These are phyloP conservation scores for Dothidotthia symphoricarpi DNA, from an alignment of 2,329 filamentous ascomycete species.

Conservation along the genomic window DNA sequence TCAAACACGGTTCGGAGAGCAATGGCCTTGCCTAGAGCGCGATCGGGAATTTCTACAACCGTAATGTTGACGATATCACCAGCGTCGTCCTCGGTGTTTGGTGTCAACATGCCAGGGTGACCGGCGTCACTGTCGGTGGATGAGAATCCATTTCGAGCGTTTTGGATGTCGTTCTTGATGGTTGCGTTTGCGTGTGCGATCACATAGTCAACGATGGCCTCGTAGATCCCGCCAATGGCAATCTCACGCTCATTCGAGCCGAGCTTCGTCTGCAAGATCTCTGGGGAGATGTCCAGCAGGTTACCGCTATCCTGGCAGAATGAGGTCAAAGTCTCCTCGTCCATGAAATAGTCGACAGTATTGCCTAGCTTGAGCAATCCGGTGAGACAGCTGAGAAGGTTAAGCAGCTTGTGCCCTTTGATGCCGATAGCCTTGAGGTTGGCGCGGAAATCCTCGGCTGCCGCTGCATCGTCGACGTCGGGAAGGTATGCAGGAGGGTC, in stretches of 20 bases:
- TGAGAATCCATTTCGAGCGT: slow-evolving; percentile 64
- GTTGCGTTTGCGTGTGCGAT: slow-evolving; percentile 83
- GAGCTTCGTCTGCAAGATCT: slow-evolving; percentile 74
- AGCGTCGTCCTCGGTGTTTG: slow-evolving; percentile 67
- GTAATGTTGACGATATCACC: slow-evolving; percentile 87
- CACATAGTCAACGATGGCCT: slow-evolving; percentile 93
- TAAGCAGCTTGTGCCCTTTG: slow-evolving; percentile 77
- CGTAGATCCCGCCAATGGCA: slow-evolving; percentile 83
- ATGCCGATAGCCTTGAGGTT: slow-evolving; percentile 90
- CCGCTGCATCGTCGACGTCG: slow-evolving; percentile 86
- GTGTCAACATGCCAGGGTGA: slow-evolving; percentile 59
- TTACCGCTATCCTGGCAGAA: slow-evolving; percentile 88
- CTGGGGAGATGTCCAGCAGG: slow-evolving; percentile 81
- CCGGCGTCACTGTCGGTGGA: slow-evolving; percentile 59
- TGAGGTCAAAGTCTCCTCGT: slow-evolving; percentile 79
- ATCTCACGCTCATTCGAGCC: slow-evolving; percentile 80
- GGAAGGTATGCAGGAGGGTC: slow-evolving; percentile 83
- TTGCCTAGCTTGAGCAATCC: slow-evolving; percentile 90
- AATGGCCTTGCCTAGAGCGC: slow-evolving; percentile 80
- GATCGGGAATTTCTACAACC: slow-evolving; percentile 79
- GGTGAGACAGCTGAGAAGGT: slow-evolving; percentile 80
- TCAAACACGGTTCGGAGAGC: slow-evolving; percentile 90
- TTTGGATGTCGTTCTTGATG: slow-evolving; percentile 72
- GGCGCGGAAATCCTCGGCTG: slow-evolving; percentile 87
- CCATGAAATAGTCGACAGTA: slow-evolving; percentile 78